Conservation (phyloP, 2,329 filamentous ascomycete species). For the Aspergillus sp. region DNA sequence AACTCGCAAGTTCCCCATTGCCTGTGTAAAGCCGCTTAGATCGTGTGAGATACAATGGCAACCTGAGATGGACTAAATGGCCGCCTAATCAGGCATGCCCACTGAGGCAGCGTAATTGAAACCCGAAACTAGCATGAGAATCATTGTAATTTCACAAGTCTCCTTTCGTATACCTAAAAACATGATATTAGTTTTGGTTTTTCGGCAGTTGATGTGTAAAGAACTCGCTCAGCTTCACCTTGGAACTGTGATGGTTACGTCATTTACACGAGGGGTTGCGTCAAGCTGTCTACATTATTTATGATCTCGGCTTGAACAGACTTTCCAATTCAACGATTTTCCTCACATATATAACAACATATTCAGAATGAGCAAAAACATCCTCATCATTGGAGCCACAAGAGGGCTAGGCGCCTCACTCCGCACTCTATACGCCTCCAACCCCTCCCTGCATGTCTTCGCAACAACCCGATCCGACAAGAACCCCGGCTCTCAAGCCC, state of each 20-base stretch:
- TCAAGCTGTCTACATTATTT: conserved; percentile 3
- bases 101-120: background rate
- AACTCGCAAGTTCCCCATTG: too few relatives aligned
- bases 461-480: conserved; percentile 57
- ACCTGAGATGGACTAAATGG: too few relatives aligned
- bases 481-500: conserved; percentile 35
- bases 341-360: background rate
- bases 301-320: background rate
- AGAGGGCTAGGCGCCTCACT: conserved; percentile 66
- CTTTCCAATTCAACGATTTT: background rate
- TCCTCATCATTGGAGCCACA: conserved; percentile 68
- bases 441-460: conserved; percentile 49
- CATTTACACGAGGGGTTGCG: conserved; percentile 18
- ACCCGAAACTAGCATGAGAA: background rate
- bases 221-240: background rate
- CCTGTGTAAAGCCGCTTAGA: too few relatives aligned
- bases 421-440: conserved; percentile 56
- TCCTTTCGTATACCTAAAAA: background rate
- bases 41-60: too few relatives aligned
- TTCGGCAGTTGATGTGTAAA: background rate
- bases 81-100: too few relatives aligned
- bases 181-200: background rate
- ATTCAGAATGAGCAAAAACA: conserved; percentile 31
- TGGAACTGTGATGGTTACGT: conserved; percentile 15
- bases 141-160: background rate